Base-by-base conservation (phyloP, 2,329 filamentous ascomycete species). In the Aspergillus bombycis region DNA sequence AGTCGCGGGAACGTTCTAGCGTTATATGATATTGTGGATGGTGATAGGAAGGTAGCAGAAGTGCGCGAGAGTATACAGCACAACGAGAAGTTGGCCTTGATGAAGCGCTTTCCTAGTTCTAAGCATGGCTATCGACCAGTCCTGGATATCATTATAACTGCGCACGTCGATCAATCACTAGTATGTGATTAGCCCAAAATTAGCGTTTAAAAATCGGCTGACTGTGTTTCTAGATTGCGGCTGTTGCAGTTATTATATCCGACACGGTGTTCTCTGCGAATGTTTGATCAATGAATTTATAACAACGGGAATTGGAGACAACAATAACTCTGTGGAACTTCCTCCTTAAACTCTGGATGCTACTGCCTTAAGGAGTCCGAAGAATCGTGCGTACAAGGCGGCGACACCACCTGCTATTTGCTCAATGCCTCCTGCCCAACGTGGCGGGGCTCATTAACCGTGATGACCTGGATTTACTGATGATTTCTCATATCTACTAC, bases 151-250 rank as follows among this genome's bases (percentile, higher is more conserved):
- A 59, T 67, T 46, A 57, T 73, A 41, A 70, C 65, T 23, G 61
- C 68, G 10, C 68, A 70, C 4, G 70, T 73, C n/a, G 71, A 73
- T 62, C 62, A 70, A 36, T 63, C 70, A 6, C 48, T 73, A 66
- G 71, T 73, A 59, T 59, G 69, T 63, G 19, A 28, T 26, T 21
- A n/a, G 48, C 12, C 8, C 16, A 10, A n/a, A 21, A 14, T 19
- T 12, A n/a, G 28, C 28, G 19, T 34, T 21, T 10, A 9, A 2
- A 11, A 32, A 32, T 32, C 28, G 4, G 21, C 48, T 52, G 28
- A 52, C 16, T 32, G 26, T 52, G 48, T 52, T 28, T 32, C 28
- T 34, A 52, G 48, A 32, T 52, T 32, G 48, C 48, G 8, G 48
- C 48, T n/a, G 48, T 52, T 32, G 48, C 48, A 52, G 48, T 52